Base-by-base conservation (phyloP, 805 yeast species). In the Millerozyma acaciae region DNA sequence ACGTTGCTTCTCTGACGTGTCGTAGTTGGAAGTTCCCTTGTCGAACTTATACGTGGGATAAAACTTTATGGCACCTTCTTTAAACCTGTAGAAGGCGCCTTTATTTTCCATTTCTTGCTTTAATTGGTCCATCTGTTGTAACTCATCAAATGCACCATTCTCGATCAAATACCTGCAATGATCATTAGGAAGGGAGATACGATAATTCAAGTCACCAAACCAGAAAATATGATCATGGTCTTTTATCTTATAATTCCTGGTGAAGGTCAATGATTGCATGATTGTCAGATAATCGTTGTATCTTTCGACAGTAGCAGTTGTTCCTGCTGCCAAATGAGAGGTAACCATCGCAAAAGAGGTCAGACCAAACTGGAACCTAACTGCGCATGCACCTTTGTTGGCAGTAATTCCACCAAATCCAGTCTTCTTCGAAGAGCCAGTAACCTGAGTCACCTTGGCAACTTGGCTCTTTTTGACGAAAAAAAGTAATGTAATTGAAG, bases 371-470 rank as follows among this genome's bases (percentile, higher is more conserved):
- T 82, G 76, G 59, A 90, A 84, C 40, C 96, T 72, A 10, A 93
- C 86, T 0, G 95, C 96, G 39, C 89, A 94, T 4, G 94, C 96
- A 28, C 98, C 98, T 57, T 90, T 90, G 55, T 93, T 90, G 12
- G 97, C 98, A 0, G 97, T 78, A 64, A 93, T 90, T 28, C 98
- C 98, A 23, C 97, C 96, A 34, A 93, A 65, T 0, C 97, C 98
- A 0, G 97, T 90, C 58, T 90, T 90, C 49, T 89, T 90, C 8
- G 84, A 75, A n/a, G 89, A 75, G n/a, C 97, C 97, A 45, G 88
- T 89, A 4, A 93, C 96, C 49, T 83, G 81, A 9, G 85, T 84
- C 4, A 93, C 78, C 25, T 59, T 37, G 17, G 37, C 34, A 16
- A 51, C 50, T 32, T 49, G 43, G 6, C 41, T 47, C 26, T 46